Percentiles rank a stretch among this genome's conserved stretches.
Conservation (phyloP, 176 grass and related monocot genomes). For the Elaeis guineensis region DNA sequence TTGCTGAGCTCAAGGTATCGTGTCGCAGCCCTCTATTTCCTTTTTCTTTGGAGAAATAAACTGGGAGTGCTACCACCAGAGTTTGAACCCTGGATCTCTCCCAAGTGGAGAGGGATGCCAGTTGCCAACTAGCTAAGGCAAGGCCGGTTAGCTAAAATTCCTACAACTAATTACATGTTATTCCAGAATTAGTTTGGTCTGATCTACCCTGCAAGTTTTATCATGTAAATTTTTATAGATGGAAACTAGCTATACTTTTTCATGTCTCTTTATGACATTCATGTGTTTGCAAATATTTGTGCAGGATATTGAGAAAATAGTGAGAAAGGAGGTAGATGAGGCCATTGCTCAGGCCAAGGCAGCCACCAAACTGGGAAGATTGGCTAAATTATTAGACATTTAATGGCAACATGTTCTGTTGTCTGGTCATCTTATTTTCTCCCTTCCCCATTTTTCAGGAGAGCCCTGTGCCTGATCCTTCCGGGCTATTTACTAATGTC, state of each 20-base stretch:
- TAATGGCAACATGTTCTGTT: background rate
- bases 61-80: no score
- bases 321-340: slow-evolving; percentile 71
- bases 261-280: background rate
- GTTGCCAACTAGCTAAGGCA: no score
- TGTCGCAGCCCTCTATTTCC: no score
- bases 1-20: slow-evolving; percentile 56
- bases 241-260: background rate
- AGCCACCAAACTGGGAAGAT: background rate
- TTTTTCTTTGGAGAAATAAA: no score
- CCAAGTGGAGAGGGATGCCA: no score
- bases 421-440: background rate
- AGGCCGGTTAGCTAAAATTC: no score
- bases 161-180: no score
- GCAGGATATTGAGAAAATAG: slow-evolving; percentile 75
- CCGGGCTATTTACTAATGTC: slow-evolving; percentile 70
- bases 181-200: no score
- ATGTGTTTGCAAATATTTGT: background rate
- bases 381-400: background rate
- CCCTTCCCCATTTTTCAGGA: slow-evolving; percentile 31
- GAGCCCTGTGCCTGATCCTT: slow-evolving; percentile 66
- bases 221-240: no score
- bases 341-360: slow-evolving; percentile 84
- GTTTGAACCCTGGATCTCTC: no score
- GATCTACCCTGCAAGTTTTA: no score